Evolutionary conservation across 2,329 filamentous ascomycete species (phyloP).

Genomic region (Cercospora zeae-maydis): DNA sequence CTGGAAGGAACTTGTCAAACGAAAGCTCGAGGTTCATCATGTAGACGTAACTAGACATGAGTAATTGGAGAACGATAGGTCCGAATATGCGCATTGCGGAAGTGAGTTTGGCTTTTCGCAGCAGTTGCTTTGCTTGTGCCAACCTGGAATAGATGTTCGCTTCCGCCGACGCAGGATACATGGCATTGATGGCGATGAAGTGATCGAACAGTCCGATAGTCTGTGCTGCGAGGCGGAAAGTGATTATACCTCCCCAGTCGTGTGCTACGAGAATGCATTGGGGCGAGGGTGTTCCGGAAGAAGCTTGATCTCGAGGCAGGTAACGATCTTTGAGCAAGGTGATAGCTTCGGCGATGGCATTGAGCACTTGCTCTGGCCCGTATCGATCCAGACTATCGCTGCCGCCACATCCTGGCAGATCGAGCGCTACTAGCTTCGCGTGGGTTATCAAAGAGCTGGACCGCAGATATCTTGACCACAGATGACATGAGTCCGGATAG

Average conservation of each 20-base stretch:
- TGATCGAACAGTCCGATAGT: conserved; percentile 54
- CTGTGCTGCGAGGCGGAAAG: conserved; percentile 56
- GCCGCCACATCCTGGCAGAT: conserved; percentile 58
- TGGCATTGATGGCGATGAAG: conserved; percentile 53
- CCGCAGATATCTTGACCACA: conserved; percentile 52
- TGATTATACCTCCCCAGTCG: conserved; percentile 49
- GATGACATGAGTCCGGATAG: conserved; percentile 56
- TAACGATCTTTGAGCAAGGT: conserved; percentile 50
- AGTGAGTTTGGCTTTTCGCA: conserved; percentile 10
- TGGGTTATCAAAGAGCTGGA: conserved; percentile 38
- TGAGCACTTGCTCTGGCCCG: conserved; percentile 50
- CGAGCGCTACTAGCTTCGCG: conserved; percentile 52
- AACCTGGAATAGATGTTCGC: conserved; percentile 10
- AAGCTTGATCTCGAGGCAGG: conserved; percentile 14
- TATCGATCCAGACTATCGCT: conserved; percentile 52
- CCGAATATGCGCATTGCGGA: conserved; percentile 7
- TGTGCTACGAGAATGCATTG: conserved; percentile 45
- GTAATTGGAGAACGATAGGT: conserved; percentile 48
- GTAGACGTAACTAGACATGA: conserved; percentile 48
- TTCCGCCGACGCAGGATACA: conserved; percentile 36
- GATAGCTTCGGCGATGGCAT: conserved; percentile 53
- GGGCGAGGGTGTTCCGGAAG: conserved; percentile 17
- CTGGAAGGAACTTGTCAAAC: conserved; percentile 28
- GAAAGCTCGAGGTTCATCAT: conserved; percentile 23
- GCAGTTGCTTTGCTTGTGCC: conserved; percentile 6